phyloP scores from a whole-genome alignment of 139 green algal species.

The Tetradesmus obliquus region DNA sequence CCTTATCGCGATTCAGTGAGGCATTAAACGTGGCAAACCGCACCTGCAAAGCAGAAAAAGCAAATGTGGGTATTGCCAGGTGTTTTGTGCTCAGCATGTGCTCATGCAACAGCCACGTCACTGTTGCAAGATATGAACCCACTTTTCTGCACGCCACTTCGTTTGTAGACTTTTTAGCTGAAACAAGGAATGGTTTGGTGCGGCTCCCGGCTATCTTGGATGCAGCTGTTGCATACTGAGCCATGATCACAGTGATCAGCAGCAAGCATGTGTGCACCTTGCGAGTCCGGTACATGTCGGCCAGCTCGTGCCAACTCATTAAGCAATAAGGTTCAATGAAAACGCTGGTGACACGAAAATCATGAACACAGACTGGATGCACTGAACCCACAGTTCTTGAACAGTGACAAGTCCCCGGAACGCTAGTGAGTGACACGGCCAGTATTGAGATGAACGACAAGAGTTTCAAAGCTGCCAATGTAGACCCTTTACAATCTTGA shows the following conservation, averaged over 20 bases:
- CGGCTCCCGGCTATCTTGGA: not conserved
- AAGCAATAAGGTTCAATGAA: no score
- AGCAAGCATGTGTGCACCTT: not conserved
- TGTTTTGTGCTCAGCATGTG: not conserved
- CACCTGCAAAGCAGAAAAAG: slow-evolving; percentile 3
- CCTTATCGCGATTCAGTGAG: slow-evolving; percentile 33
- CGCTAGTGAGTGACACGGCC: no score
- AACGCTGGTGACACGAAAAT: no score
- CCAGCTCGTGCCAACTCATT: not conserved
- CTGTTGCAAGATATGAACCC: not conserved
- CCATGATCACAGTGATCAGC: not conserved
- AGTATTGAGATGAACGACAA: no score
- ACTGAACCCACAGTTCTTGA: not conserved
- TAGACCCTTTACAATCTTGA: not conserved
- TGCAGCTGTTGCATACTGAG: not conserved
- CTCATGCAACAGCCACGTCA: not conserved
- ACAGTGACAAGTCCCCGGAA: not conserved
- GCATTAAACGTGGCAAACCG: slow-evolving; percentile 42
- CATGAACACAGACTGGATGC: not conserved
- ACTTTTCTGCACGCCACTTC: not conserved
- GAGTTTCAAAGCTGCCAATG: no score
- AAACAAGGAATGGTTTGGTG: not conserved
- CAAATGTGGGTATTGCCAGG: not conserved
- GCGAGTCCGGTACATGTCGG: not conserved
- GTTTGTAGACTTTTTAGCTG: not conserved